Base-by-base conservation (phyloP, 108 stramenopile species). In the Tribonema minus region DNA sequence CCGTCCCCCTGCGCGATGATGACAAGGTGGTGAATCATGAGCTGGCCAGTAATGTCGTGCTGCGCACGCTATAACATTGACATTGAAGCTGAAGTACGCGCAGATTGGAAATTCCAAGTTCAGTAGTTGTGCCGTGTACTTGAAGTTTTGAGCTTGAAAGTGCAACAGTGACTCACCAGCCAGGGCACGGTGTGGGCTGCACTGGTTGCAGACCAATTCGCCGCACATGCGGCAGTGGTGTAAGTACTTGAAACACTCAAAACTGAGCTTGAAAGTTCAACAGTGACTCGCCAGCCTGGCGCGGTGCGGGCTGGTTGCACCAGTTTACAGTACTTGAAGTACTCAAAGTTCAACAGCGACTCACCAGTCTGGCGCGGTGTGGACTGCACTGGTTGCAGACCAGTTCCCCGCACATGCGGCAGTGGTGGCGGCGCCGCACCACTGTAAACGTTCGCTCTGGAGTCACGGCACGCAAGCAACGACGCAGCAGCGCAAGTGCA, bases 321-420 rank as follows among this genome's bases (percentile, higher is more conserved):
- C 36, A 5, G 26, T 37, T 34, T 15, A 58, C 2, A 2, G 35
- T 20, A 7, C 35, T 1, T 29, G 35, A 20, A 26, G 26, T 30
- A 36, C 66, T 20, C 46, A 12, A 54, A 15, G 15, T 15, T 12
- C 46, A 12, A 54, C 46, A 54, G 46, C 12, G 15, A n/a, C 37
- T 37, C 15, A 72, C 60, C 28, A 35, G n/a, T 26, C n/a, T n/a
- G n/a, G 61, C 71, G 20, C 72, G 63, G 63, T 74, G 72, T 31
- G 72, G 72, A 31, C 62, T 64, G 63, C 72, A 74, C 2, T 40
- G 72, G n/a, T 38, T 38, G 72, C 72, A 74, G 2, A 74, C 72
- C 37, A 74, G 39, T 41, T 74, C 72, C 15, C 72, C 72, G 34
- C 72, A 74, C 72, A 74, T 74, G 3, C 72, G 63, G n/a, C 72